Percentiles rank a stretch among this genome's conserved stretches.
Conservation (phyloP, 2,329 filamentous ascomycete genomes). For the Fusarium devonianum region DNA sequence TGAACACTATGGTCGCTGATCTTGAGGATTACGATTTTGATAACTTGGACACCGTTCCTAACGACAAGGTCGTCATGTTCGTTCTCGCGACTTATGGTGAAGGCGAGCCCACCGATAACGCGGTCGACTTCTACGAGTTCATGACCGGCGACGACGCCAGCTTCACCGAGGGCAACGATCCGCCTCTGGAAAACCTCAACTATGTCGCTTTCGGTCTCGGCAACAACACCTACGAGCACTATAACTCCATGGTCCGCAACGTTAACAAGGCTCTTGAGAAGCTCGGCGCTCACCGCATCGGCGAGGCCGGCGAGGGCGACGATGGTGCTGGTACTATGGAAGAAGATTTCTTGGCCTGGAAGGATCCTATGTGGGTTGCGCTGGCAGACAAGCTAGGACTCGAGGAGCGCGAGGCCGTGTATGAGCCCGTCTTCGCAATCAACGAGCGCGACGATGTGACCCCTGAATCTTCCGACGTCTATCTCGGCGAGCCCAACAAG, state of each 20-base stretch:
- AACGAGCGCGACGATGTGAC: constrained; percentile 77
- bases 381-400: constrained; percentile 83
- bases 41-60: constrained; percentile 85
- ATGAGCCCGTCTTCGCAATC: constrained; percentile 90
- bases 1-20: constrained; percentile 98
- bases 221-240: constrained; percentile 99
- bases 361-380: constrained; percentile 97
- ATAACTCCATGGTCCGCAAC: constrained; percentile 97
- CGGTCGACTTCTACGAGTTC: constrained; percentile 99
- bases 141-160: constrained; percentile 80
- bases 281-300: constrained; percentile 84
- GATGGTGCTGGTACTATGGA: constrained; percentile 99
- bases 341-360: constrained; percentile 98
- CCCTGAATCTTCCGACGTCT: constrained; percentile 80
- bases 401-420: constrained; percentile 94
- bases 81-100: constrained; percentile 97
- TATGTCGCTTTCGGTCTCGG: constrained; percentile 96
- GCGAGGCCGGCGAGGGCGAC: constrained; percentile 90
- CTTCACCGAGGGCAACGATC: constrained; percentile 79
- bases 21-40: constrained; percentile 98
- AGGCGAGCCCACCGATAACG: constrained; percentile 98
- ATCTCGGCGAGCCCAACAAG: constrained; percentile 95
- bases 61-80: constrained; percentile 93
- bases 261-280: constrained; percentile 82
- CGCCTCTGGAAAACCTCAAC: constrained; percentile 81